Evolutionary conservation across 768 basidiomycete species (phyloP).

Genomic region (Suillus brevipes): DNA sequence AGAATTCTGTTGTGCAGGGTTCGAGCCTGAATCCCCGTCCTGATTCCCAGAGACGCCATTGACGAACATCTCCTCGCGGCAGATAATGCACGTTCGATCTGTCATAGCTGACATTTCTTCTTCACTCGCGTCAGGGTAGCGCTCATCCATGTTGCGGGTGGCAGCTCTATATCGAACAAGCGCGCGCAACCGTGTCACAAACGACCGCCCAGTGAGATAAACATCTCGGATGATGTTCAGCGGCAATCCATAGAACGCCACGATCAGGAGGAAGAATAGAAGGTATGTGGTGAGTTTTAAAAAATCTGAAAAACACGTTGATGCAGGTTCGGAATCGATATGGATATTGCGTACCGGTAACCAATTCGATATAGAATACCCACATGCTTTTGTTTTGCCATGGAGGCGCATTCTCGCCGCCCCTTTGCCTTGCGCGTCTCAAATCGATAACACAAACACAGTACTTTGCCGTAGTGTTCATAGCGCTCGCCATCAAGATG

Average conservation of each 20-base stretch:
- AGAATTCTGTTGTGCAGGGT: slow-evolving; percentile 21
- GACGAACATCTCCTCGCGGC: slow-evolving; percentile 89
- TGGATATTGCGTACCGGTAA: slow-evolving; percentile 63
- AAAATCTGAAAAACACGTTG: slow-evolving; percentile 63
- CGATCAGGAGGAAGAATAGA: slow-evolving; percentile 90
- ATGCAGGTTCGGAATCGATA: slow-evolving; percentile 11
- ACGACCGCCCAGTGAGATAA: slow-evolving; percentile 92
- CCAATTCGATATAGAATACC: slow-evolving; percentile 91
- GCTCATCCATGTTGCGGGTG: slow-evolving; percentile 93
- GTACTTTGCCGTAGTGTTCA: slow-evolving; percentile 83
- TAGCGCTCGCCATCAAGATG: slow-evolving; percentile 78
- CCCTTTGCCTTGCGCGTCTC: slow-evolving; percentile 70
- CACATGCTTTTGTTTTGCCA: slow-evolving; percentile 99
- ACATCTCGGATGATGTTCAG: slow-evolving; percentile 97
- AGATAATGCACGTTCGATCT: slow-evolving; percentile 96
- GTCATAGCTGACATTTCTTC: slow-evolving; percentile 80
- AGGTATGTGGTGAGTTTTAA: slow-evolving; percentile 91
- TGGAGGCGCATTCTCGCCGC: slow-evolving; percentile 81
- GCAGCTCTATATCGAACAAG: slow-evolving; percentile 91
- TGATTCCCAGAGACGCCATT: slow-evolving; percentile 29
- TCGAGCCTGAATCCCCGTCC: slow-evolving; percentile 22
- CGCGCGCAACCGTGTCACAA: slow-evolving; percentile 83
- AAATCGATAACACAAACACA: slow-evolving; percentile 79
- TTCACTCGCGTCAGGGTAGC: slow-evolving; percentile 89
- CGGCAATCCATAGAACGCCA: slow-evolving; percentile 92